phyloP scores from a whole-genome alignment of 805 yeast species.

The Hermanozyma aechmeae region DNA sequence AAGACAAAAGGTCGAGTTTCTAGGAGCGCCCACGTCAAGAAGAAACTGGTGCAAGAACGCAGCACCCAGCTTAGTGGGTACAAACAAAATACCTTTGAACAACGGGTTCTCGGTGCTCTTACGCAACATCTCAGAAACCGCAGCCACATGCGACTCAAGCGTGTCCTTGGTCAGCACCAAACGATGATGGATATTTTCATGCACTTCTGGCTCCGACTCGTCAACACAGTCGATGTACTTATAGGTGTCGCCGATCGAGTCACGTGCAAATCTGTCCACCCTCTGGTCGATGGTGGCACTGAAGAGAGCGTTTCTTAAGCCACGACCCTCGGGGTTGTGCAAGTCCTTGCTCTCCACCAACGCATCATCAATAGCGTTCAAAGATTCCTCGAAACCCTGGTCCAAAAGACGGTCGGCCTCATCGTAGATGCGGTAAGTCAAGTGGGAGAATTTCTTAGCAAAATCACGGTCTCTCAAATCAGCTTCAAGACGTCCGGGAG shows the following conservation, averaged over 20 bases:
- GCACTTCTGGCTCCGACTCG: conserved; percentile 61
- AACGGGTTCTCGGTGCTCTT: conserved; percentile 22
- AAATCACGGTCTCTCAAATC: conserved; percentile 25
- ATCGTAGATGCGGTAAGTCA: conserved; percentile 68
- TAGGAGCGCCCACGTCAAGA: conserved; percentile 11
- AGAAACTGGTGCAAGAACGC: conserved; percentile 45
- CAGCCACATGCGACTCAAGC: conserved; percentile 52
- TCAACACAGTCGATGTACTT: conserved; percentile 67
- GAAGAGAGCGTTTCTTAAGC: conserved; percentile 66
- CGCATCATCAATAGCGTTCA: conserved; percentile 45
- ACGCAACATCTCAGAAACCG: conserved; percentile 39
- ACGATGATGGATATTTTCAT: conserved; percentile 67
- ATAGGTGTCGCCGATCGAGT: conserved; percentile 43
- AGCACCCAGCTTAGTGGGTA: conserved; percentile 68
- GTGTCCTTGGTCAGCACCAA: conserved; percentile 45
- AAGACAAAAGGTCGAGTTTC: conserved; percentile 20
- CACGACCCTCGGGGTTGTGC: conserved; percentile 1
- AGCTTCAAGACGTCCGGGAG: conserved; percentile 81
- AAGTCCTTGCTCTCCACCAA: conserved; percentile 28
- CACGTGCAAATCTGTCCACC: conserved; percentile 57
- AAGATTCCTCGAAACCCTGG: conserved; percentile 65
- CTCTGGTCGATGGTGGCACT: conserved; percentile 79
- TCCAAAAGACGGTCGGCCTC: conserved; percentile 88
- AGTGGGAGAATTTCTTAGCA: conserved; percentile 39
- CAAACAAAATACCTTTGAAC: conserved; percentile 75